Base-by-base conservation (phyloP, 257 asterid species). In the Dorcoceras hygrometricum region DNA sequence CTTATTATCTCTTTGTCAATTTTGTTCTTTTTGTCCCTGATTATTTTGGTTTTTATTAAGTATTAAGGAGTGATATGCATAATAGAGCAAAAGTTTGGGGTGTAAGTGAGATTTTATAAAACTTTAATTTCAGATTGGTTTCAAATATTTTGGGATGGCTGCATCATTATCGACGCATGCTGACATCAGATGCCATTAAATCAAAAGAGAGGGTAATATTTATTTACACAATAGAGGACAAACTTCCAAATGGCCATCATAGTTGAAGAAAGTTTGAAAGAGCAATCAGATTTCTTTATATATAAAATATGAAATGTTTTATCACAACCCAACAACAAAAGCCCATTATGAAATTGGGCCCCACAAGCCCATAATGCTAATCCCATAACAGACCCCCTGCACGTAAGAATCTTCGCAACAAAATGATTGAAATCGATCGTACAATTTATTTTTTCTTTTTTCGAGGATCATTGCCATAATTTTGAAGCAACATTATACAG, bases 111-210 rank as follows among this genome's bases (percentile, higher is more conserved):
- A 32, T 32, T 32, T 32, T 4, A 32, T 10, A 9, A 8, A 34
- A 34, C 46, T 34, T 9, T n/a, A 14, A 34, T 34, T 34, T 34
- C 46, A 10, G 10, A 34, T 9, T n/a, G n/a, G n/a, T 14, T 28
- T 53, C 20, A 23, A 6, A 29, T 23, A 25, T 20, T 25, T 63
- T 29, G 23, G 27, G 26, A 51, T 56, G 83, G 63, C 83, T 80
- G 82, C 97, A 78, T 92, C 90, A 89, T 58, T 55, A 67, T 77
- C 86, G 97, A 92, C 80, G 14, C 34, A 39, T 80, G 96, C 95
- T 87, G 74, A 50, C 66, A 65, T 87, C 78, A 84, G 87, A 91
- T 74, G 80, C 57, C 97, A 83, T 91, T 83, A 72, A n/a, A 58
- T 20, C 27, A 22, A 60, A 68, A 19, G 56, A n/a, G 7, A 14